Evolutionary conservation across 208 protist genomes (phyloP), one percentile per base, ranked within the genome.

Genomic region (Leishmania braziliensis): DNA sequence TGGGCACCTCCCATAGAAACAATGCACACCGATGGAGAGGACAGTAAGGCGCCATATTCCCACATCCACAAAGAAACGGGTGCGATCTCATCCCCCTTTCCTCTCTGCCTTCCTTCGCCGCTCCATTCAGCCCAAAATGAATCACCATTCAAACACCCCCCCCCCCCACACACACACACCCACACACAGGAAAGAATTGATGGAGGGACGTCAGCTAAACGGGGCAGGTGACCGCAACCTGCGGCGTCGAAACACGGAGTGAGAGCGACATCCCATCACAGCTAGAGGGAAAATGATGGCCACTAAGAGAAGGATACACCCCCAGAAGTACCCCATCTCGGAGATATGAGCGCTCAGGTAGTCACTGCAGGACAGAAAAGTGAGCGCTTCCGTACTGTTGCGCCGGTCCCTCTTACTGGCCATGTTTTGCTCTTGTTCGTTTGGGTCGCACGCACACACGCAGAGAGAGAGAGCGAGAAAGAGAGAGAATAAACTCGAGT

Each of bases 221-320:
- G 76, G 76, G 5, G 76, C 39, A 4, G 79, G 71, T 29, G 54
- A 51, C 1, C 39, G 71, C 33, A 83, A 48, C 8, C 36, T 70
- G 3, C 36, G 50, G 46, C 83, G 83, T 16, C 62, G 43, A 79
- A 86, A 86, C 39, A 86, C 63, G 9, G 83, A 81, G 8, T 78
- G 69, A 23, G 83, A 86, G 43, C 83, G 77, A 51, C 53, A 83
- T 20, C 83, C 78, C 83, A 90, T 79, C 23, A 60, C 66, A 65
- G 58, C 36, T 29, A 80, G 60, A 51, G 85, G 74, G 78, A 86
- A 75, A 54, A 83, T 43, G 9, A 86, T 43, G 36, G n/a, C 29
- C 8, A 74, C 14, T 3, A 77, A 10, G 26, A 82, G 39, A 53
- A 78, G 36, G 12, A 86, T 29, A 23, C 33, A 79, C 5, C 76